Conservation (phyloP, 148 eudicot genomes). For the Nyssa sinensis region DNA sequence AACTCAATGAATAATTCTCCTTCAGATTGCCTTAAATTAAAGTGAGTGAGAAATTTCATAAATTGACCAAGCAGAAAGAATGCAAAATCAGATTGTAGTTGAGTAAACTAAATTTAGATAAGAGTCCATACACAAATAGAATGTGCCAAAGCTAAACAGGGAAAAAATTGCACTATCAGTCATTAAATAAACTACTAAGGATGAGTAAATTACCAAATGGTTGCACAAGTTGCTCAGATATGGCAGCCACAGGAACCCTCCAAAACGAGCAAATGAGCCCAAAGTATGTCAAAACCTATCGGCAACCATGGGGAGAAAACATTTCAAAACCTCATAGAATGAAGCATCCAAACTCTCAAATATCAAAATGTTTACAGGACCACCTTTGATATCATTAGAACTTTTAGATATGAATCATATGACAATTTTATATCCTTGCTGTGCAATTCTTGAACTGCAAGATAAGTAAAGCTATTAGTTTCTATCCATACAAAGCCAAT, state of each 20-base stretch:
- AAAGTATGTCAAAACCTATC: constrained; percentile 59
- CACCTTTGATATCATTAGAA: constrained; percentile 68
- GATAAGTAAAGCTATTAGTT: constrained; percentile 17
- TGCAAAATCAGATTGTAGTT: not conserved
- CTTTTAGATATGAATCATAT: constrained; percentile 56
- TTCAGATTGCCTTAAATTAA: not conserved
- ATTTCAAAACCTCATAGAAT: constrained; percentile 8
- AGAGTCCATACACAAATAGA: not conserved
- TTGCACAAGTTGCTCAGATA: constrained; percentile 82
- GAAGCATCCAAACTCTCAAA: constrained; percentile 2
- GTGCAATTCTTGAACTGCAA: constrained; percentile 64
- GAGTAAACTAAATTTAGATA: not conserved
- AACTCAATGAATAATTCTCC: not conserved
- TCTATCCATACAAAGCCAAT: constrained; percentile 12
- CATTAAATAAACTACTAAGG: not conserved
- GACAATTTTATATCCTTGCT: constrained; percentile 58
- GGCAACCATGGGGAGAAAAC: constrained; percentile 12
- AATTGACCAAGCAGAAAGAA: not conserved
- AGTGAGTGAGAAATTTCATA: not conserved
- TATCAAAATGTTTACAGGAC: constrained; percentile 5
- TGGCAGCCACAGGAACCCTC: constrained; percentile 75
- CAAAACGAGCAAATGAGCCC: constrained; percentile 76
- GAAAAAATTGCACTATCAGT: constrained; percentile 6
- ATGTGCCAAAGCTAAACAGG: not conserved
- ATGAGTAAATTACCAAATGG: constrained; percentile 61